Evolutionary conservation across 148 eudicot genomes (phyloP), one percentile per base, ranked within the genome.

Genomic region (Diospyros lotus): DNA sequence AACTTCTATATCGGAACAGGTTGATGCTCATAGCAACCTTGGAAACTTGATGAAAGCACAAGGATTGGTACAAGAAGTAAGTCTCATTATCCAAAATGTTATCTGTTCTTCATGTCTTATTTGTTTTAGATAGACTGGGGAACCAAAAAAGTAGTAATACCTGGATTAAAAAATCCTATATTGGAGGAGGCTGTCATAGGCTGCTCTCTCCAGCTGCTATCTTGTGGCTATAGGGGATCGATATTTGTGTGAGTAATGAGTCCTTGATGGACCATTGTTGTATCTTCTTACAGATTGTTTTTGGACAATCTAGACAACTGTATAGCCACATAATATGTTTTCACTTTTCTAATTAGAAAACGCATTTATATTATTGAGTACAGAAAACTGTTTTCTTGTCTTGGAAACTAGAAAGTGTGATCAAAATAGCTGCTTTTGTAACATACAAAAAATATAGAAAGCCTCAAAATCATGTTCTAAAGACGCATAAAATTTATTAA

Each of bases 21-120:
- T 91, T 84, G 98, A 93, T 82, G 98, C 98, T 58, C 98, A 89
- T 67, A 87, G 91, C 80, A 93, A 91, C 67, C 91, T 93, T 71
- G 98, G 98, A 42, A 91, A 91, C 84, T 73, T 93, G 80, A 85
- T 93, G 96, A 93, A 93, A 88, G 87, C 92, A 53, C 98, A 91
- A 83, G 98, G 98, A 45, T 74, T 85, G 55, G 83, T 88, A 59
- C 90, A 88, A 75, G 96, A 93, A 86, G 98, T 93, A 81, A 80
- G 89, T 56, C 17, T 8, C 59, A 56, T 1, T 56, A 12, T 56
- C 17, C 59, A 12, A 14, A 56, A 56, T 56, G n/a, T 14, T 12
- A 3, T 56, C 59, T 5, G 15, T 56, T 56, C 3, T 13, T 2
- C 15, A 72, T 18, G 39, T 41, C 50, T 11, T 17, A 5, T 43